Conservation (phyloP, 176 grass and related monocot genomes). For the Carex kokanica region DNA sequence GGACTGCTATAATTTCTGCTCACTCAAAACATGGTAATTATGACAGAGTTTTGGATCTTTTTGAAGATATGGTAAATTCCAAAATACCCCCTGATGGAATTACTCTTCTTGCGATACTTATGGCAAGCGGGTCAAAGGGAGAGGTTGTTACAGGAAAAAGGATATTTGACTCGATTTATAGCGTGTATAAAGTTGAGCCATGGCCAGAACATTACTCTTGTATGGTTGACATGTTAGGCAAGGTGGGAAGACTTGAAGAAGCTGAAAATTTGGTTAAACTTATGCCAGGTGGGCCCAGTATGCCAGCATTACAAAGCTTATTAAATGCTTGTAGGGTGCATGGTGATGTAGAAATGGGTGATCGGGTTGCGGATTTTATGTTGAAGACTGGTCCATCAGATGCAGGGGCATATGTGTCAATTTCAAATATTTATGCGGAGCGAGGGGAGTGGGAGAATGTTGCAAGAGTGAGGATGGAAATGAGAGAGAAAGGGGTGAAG, state of each 20-base stretch:
- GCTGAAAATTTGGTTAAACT: constrained; percentile 53
- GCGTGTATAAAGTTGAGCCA: constrained; percentile 32
- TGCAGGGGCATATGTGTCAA: constrained; percentile 65
- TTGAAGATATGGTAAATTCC: constrained; percentile 45
- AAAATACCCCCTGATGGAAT: constrained; percentile 52
- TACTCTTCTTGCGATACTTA: constrained; percentile 65
- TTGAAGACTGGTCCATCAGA: constrained; percentile 43
- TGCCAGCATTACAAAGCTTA: constrained; percentile 78
- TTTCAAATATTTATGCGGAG: constrained; percentile 85
- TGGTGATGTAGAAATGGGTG: constrained; percentile 45
- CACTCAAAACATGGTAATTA: constrained; percentile 66
- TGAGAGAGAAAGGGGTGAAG: constrained; percentile 57
- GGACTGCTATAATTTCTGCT: constrained; percentile 74
- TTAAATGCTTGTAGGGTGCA: constrained; percentile 67
- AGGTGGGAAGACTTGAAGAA: constrained; percentile 55
- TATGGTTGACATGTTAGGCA: constrained; percentile 75
- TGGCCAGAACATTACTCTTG: constrained; percentile 90
- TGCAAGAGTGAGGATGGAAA: constrained; percentile 56
- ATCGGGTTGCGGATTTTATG: constrained; percentile 43
- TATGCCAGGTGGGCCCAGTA: constrained; percentile 42
- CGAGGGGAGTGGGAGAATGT: constrained; percentile 63
- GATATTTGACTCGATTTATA: constrained; percentile 53
- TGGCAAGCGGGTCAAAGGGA: constrained; percentile 63
- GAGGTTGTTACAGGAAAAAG: constrained; percentile 36
- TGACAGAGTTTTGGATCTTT: constrained; percentile 44